A percentile compares a stretch with the other conserved stretches of the same genome.
Evolutionary conservation across 331 rosid genomes (phyloP).

Genomic region (Dryas integrifolia): DNA sequence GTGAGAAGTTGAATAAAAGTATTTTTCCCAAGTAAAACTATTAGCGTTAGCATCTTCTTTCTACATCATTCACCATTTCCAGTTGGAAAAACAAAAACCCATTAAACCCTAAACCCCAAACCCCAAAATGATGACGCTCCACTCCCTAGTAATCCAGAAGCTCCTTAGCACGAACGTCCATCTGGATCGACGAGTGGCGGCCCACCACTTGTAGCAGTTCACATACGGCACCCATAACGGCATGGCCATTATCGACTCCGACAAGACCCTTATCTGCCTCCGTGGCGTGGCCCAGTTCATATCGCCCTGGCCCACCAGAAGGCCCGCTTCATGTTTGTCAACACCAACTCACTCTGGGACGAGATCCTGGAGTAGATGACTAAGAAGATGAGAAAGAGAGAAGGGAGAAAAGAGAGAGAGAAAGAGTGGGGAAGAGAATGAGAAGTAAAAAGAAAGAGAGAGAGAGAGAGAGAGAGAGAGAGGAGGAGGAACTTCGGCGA

Average conservation of each 20-base stretch:
- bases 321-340: conserved; percentile 82
- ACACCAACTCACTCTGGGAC: conserved; percentile 74
- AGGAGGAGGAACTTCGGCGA: no score
- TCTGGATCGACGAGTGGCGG: conserved; percentile 53
- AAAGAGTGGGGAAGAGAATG: no score
- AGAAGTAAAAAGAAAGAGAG: no score
- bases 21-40: no score
- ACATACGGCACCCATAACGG: conserved; percentile 66
- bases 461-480: no score
- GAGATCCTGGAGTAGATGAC: conserved; percentile 76
- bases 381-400: conserved; percentile 36
- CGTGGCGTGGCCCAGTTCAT: conserved; percentile 71
- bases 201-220: conserved; percentile 67
- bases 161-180: conserved; percentile 83
- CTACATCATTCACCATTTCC: no score
- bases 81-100: background rate
- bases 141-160: conserved; percentile 71
- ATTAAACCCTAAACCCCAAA: conserved; percentile 1
- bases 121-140: conserved; percentile 54
- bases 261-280: conserved; percentile 73
- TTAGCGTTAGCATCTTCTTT: no score
- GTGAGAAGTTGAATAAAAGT: no score
- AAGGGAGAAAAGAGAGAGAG: no score
- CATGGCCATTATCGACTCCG: conserved; percentile 69
- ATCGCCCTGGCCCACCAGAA: conserved; percentile 56